A percentile compares a stretch with the other conserved stretches of the same genome.
Evolutionary conservation across 106 monocot species (phyloP).

Genomic region (Dioscorea zingiberensis): DNA sequence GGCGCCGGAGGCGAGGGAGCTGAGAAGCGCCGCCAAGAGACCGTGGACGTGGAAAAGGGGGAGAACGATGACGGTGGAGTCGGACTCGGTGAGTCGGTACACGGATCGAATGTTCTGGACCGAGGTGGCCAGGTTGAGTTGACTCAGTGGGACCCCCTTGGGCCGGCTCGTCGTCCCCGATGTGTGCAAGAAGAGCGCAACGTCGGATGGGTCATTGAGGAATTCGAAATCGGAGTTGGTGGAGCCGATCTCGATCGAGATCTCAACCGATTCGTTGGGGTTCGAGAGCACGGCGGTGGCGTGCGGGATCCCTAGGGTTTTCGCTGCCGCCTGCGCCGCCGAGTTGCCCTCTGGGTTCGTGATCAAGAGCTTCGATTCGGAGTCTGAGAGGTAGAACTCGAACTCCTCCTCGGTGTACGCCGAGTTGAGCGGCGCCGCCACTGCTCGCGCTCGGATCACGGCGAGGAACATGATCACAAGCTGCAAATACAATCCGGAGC

Average conservation of each 20-base stretch:
- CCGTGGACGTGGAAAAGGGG: slow-evolving; percentile 98
- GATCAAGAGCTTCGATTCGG: slow-evolving; percentile 57
- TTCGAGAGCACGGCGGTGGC: slow-evolving; percentile 35
- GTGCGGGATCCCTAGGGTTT: slow-evolving; percentile 34
- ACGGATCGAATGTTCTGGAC: slow-evolving; percentile 58
- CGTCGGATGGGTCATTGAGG: slow-evolving; percentile 49
- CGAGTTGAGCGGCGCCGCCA: slow-evolving; percentile 75
- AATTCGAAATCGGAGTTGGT: no score
- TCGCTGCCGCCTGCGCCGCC: slow-evolving; percentile 55
- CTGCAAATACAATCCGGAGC: no score
- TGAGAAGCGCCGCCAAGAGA: slow-evolving; percentile 64
- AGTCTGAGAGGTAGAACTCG: slow-evolving; percentile 97
- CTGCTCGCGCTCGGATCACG: slow-evolving; percentile 59
- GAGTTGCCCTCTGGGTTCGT: slow-evolving; percentile 55
- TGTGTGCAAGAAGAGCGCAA: slow-evolving; percentile 94
- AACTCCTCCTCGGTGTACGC: slow-evolving; percentile 91
- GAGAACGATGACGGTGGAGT: slow-evolving; percentile 84
- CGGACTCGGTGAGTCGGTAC: slow-evolving; percentile 53
- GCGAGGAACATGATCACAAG: slow-evolving; percentile 80
- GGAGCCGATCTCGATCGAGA: slow-evolving; percentile 13
- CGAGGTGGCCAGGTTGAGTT: slow-evolving; percentile 75
- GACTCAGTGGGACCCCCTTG: slow-evolving; percentile 88
- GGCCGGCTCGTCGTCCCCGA: slow-evolving; percentile 96
- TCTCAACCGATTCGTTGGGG: slow-evolving; percentile 10
- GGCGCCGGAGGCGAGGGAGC: slow-evolving; percentile 56